A percentile compares a stretch with the other conserved stretches of the same genome.
These are phyloP conservation scores for Cryptococcus sp. DNA, from an alignment of 1,284 basidiomycete genomes.

Conservation along the genomic window DNA sequence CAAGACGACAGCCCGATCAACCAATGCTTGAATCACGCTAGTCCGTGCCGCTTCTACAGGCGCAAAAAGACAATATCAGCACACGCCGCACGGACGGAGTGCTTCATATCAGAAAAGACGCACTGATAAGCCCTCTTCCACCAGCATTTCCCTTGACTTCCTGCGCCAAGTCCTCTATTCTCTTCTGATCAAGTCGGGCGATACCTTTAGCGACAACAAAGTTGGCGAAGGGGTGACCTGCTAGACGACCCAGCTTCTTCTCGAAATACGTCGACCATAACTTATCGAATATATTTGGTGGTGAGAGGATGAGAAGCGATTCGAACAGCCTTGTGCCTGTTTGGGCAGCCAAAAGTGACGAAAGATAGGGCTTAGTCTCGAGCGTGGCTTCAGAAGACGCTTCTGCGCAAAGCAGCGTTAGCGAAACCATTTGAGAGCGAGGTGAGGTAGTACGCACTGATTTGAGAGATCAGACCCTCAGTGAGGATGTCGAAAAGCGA, in stretches of 20 bases:
- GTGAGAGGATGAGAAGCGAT: conserved; percentile 66
- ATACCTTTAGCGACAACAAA: conserved; percentile 82
- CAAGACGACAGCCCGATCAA: conserved; percentile 66
- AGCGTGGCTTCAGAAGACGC: conserved; percentile 4
- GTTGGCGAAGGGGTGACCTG: conserved; percentile 84
- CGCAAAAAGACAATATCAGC: neutral
- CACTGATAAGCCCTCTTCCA: conserved; percentile 58
- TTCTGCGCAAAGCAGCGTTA: neutral
- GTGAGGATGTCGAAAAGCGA: conserved; percentile 81
- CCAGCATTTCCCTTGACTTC: conserved; percentile 62
- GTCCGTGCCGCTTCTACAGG: conserved; percentile 61
- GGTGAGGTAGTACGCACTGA: conserved; percentile 57
- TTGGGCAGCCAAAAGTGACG: conserved; percentile 75
- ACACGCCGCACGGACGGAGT: neutral
- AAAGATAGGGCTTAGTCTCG: conserved; percentile 54
- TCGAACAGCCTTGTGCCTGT: conserved; percentile 87
- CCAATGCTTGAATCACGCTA: conserved; percentile 68
- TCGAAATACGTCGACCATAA: conserved; percentile 78
- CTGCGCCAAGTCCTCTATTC: conserved; percentile 63
- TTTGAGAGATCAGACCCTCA: conserved; percentile 71
- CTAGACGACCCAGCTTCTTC: conserved; percentile 68
- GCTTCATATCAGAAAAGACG: conserved; percentile 44
- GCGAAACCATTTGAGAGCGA: no score
- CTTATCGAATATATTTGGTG: conserved; percentile 63
- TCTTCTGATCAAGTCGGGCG: conserved; percentile 60